Base-by-base conservation (phyloP, 768 basidiomycete species). In the Filobasidium wieringae region DNA sequence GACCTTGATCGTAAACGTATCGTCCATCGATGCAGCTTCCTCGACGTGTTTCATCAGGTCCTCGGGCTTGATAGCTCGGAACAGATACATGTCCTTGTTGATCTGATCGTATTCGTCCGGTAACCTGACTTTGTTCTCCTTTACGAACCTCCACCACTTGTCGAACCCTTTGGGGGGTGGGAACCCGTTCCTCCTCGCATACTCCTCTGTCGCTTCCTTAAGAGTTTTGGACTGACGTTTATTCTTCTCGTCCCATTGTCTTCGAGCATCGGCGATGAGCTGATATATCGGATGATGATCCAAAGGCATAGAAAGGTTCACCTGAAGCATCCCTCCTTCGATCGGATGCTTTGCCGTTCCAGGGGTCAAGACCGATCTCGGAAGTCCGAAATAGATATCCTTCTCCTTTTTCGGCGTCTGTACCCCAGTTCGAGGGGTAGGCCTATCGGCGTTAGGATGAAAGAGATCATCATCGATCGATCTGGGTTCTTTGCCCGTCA, bases 91-190 rank as follows among this genome's bases (percentile, higher is more conserved):
- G 41, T 63, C 62, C 22, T 27, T 27, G 54, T 61, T 52, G 53
- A 66, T 66, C 43, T 63, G 59, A 33, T 66, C 64, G 34, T 66
- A 66, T 55, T 66, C 64, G 51, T 66, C 64, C 7, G 62, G 62
- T 9, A 66, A 51, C 7, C 54, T 59, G 7, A 66, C 50, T 39
- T 66, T 56, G 53, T 66, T 50, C n/a, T 55, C 58, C 15, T 62
- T 65, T 9, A 64, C 63, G 58, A 60, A 65, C n/a, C 29, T 51
- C 62, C 64, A 79, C 78, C 78, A 79, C 32, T 74, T 73, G 29
- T 79, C 77, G 57, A 79, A 79, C 1, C 79, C 79, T 33, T 66
- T 70, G 5, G 78, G 78, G 0, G 78, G 78, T 3, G 62, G 53
- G 30, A 36, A 37, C 37, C 62, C 56, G 59, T 69, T 61, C 53